Base-by-base conservation (phyloP, 306 rosid species). In the Cucumis cinereus region DNA sequence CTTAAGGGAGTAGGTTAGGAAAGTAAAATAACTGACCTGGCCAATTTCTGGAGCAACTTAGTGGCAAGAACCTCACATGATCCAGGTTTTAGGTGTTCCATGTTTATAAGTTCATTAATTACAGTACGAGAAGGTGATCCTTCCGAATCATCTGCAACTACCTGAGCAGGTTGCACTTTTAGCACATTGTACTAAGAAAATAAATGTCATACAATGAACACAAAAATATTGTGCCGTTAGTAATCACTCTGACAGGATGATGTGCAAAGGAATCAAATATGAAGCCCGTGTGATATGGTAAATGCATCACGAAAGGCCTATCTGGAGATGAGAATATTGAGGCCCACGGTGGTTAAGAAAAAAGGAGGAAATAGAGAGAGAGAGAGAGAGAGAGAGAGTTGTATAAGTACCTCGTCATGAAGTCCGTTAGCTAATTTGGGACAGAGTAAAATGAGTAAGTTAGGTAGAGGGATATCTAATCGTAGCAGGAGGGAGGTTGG, bases 51-150 rank as follows among this genome's bases (percentile, higher is more conserved):
- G 81, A 95, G 93, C 87, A 95, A 85, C 69, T 85, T 86, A 86
- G 77, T 87, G 81, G 92, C 80, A 40, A 95, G 78, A 82, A 86
- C 89, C 79, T 90, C 96, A 61, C 87, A 88, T 64, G 93, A 92
- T 84, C 92, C 90, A 41, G 97, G 98, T 78, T 85, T 95, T 67
- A 67, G 22, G 40, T 83, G 79, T 79, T 95, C 99, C 97, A 92
- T 89, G 78, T 79, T 88, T 76, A 86, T 64, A 38, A 95, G 89
- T 52, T 98, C 88, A 80, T 83, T 82, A 60, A 86, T 75, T 79
- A 90, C 93, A 10, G 86, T 83, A 73, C 56, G 82, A 24, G 82
- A 80, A 14, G 82, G 72, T 36, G 89, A 66, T 73, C 92, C 96
- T 78, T 90, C 98, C 38, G 88, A 78, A 79, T 92, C 93, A 80